Percentiles rank a stretch among this genome's conserved stretches.
phyloP scores from a whole-genome alignment of 2,329 filamentous ascomycete genomes.

The Trichoderma atroviride region DNA sequence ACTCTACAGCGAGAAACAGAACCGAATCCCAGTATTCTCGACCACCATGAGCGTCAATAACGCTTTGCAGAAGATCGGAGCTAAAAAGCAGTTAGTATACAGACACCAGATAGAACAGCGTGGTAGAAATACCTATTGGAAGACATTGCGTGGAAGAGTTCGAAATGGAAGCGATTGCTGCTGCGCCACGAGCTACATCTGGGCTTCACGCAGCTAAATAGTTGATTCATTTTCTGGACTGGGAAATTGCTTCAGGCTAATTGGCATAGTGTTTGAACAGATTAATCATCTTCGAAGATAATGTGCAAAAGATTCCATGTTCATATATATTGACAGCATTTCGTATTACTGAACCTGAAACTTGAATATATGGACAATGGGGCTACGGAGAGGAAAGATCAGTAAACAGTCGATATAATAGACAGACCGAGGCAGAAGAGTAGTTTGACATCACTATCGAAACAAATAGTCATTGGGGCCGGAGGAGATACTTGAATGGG shows the following conservation, averaged over 20 bases:
- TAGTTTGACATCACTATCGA: not conserved
- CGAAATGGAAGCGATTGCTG: not conserved
- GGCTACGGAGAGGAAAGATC: not conserved
- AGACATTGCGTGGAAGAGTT: not conserved
- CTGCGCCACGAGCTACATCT: not conserved
- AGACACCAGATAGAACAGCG: too few relatives aligned
- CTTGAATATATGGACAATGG: not conserved
- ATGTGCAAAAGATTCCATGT: not conserved
- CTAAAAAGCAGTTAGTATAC: not conserved
- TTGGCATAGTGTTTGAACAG: not conserved
- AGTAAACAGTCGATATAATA: not conserved
- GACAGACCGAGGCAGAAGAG: not conserved
- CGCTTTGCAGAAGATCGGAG: not conserved
- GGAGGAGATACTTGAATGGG: not conserved
- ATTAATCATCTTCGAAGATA: not conserved
- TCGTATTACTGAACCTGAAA: not conserved
- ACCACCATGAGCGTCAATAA: not conserved
- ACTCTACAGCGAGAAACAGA: not conserved
- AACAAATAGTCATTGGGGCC: not conserved
- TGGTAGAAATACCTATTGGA: not conserved
- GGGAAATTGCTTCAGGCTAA: not conserved
- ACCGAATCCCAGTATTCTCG: slow-evolving; percentile 10
- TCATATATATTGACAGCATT: not conserved
- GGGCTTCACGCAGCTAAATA: not conserved
- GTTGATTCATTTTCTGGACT: not conserved